Conservation (phyloP, 352 stramenopile genomes). For the Phytophthora uliginosa region DNA sequence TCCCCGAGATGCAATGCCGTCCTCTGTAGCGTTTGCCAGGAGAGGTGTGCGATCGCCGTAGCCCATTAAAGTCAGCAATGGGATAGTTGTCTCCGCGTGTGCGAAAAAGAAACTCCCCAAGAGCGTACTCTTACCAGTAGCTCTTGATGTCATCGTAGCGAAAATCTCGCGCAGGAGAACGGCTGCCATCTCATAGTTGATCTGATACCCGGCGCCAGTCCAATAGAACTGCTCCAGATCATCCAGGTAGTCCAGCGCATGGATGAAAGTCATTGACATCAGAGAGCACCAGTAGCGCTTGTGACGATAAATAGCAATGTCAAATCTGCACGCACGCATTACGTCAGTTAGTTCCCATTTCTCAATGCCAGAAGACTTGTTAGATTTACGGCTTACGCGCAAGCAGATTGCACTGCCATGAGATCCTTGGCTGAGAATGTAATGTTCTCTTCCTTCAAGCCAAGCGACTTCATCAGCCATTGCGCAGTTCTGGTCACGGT, state of each 20-base stretch:
- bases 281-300: conserved; percentile 58
- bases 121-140: conserved; percentile 7
- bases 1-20: conserved; percentile 37
- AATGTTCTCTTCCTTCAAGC: conserved; percentile 32
- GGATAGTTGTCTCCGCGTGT: conserved; percentile 66
- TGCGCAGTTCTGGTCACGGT: conserved; percentile 20
- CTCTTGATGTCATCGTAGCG: conserved; percentile 30
- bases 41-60: conserved; percentile 43
- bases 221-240: conserved; percentile 64
- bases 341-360: neutral
- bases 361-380: neutral
- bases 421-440: conserved; percentile 43
- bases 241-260: conserved; percentile 51
- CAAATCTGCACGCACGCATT: conserved; percentile 34
- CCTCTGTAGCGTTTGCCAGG: conserved; percentile 34
- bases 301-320: conserved; percentile 56
- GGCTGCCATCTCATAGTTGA: conserved; percentile 66
- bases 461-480: conserved; percentile 33
- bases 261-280: conserved; percentile 35
- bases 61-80: conserved; percentile 61
- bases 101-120: conserved; percentile 60
- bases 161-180: conserved; percentile 51
- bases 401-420: conserved; percentile 48
- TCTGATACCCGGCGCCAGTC: conserved; percentile 49
- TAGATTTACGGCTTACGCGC: conserved; percentile 44